These are phyloP conservation scores for Neophaeococcomyces aloes DNA, from an alignment of 2,329 filamentous ascomycete genomes.

Conservation along the genomic window DNA sequence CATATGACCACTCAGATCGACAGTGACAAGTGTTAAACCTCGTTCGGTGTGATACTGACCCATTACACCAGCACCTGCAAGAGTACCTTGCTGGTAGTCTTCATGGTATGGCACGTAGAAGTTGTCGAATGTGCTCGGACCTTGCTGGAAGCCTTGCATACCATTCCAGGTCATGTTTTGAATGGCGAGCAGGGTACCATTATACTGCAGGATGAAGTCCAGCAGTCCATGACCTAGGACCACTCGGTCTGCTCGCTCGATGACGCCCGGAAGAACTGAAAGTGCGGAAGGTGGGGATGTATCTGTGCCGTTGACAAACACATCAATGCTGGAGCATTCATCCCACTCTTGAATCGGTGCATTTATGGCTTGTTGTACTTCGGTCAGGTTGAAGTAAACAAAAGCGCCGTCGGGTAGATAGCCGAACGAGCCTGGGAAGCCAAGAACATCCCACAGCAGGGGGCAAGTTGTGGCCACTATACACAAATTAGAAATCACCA, in stretches of 20 bases:
- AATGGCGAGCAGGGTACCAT: conserved; percentile 60
- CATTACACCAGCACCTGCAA: conserved; percentile 55
- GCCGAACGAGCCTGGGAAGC: conserved; percentile 53
- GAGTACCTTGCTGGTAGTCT: conserved; percentile 35
- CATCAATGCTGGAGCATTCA: conserved; percentile 41
- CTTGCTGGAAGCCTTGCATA: conserved; percentile 54
- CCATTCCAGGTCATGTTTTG: conserved; percentile 78
- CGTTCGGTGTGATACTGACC: conserved; percentile 64
- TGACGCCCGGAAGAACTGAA: conserved; percentile 56
- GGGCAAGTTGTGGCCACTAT: conserved; percentile 60
- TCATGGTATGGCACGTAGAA: conserved; percentile 59
- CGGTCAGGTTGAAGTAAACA: conserved; percentile 60
- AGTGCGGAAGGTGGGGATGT: conserved; percentile 43
- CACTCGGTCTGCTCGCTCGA: conserved; percentile 62
- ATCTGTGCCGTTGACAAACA: conserved; percentile 36
- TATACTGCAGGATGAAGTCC: conserved; percentile 57
- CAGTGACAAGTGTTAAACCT: conserved; percentile 59
- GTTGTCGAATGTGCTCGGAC: conserved; percentile 43
- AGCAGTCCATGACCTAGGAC: conserved; percentile 62
- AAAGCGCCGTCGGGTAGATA: conserved; percentile 54
- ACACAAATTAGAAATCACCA: conserved; percentile 53
- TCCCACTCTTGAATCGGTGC: conserved; percentile 48
- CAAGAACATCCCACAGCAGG: conserved; percentile 56
- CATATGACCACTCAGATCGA: conserved; percentile 54
- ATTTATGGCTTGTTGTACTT: conserved; percentile 60